These are phyloP conservation scores for Pelargonium nanum DNA, from an alignment of 345 rosid species.

Conservation along the genomic window DNA sequence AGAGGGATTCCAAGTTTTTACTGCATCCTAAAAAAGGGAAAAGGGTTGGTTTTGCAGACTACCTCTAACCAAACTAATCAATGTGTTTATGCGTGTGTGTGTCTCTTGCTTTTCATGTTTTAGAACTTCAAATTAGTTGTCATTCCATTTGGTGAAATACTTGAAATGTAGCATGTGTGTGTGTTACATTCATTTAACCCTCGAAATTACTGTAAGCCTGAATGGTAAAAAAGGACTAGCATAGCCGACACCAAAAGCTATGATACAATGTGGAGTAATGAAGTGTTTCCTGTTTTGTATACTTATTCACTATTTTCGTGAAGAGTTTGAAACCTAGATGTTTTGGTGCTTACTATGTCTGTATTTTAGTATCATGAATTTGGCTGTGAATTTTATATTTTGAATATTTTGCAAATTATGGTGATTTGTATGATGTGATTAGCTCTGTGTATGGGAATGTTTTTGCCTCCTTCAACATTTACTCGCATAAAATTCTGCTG, in stretches of 20 bases:
- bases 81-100: not conserved
- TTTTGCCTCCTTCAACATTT: not conserved
- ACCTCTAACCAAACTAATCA: not conserved
- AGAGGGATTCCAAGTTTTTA: conserved; percentile 43
- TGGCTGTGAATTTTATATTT: not conserved
- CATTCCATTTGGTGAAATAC: not conserved
- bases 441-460: not conserved
- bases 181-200: not conserved
- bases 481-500: not conserved
- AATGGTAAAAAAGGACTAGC: not conserved
- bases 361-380: not conserved
- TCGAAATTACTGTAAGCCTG: not conserved
- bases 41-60: conserved; percentile 47
- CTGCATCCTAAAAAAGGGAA: conserved; percentile 45
- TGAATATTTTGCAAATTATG: not conserved
- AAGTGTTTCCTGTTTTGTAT: not conserved
- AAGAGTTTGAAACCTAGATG: no score
- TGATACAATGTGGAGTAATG: not conserved
- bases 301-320: not conserved
- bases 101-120: not conserved
- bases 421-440: not conserved
- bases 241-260: not conserved
- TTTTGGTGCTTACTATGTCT: not conserved
- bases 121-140: not conserved
- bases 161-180: not conserved